phyloP scores from a whole-genome alignment of 2,329 filamentous ascomycete genomes.

The Sporothrix pallida region DNA sequence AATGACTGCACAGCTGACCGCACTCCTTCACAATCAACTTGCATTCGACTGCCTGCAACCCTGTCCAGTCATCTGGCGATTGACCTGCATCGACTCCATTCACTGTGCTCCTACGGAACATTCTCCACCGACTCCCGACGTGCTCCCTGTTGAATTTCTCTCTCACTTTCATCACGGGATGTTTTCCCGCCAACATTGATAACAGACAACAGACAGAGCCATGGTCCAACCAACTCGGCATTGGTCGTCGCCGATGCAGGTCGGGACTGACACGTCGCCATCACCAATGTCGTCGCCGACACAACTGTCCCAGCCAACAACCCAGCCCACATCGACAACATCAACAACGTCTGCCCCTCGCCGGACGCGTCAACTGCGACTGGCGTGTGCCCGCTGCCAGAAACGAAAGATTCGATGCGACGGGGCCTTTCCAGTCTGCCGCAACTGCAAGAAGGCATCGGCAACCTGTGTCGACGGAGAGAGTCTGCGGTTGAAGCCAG shows the following conservation, averaged over 20 bases:
- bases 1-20: no score
- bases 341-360: background rate
- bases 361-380: slow-evolving; percentile 7
- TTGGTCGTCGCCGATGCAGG: background rate
- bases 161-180: no score
- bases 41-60: no score
- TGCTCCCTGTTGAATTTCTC: no score
- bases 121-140: no score
- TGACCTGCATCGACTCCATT: no score
- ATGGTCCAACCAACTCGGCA: background rate
- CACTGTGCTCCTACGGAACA: no score
- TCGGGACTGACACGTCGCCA: background rate
- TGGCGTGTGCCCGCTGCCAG: slow-evolving; percentile 41
- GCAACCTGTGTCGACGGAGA: slow-evolving; percentile 51
- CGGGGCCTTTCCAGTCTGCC: slow-evolving; percentile 50
- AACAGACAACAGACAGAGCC: background rate
- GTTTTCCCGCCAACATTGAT: no score
- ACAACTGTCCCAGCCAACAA: background rate
- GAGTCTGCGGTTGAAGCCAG: background rate
- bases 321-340: background rate
- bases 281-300: slow-evolving; percentile 6
- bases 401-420: slow-evolving; percentile 54
- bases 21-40: no score
- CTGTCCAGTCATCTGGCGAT: no score
- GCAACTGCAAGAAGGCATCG: slow-evolving; percentile 52